Base-by-base conservation (phyloP, 176 grass and related monocot species). In the Rhipidocladum racemiflorum region DNA sequence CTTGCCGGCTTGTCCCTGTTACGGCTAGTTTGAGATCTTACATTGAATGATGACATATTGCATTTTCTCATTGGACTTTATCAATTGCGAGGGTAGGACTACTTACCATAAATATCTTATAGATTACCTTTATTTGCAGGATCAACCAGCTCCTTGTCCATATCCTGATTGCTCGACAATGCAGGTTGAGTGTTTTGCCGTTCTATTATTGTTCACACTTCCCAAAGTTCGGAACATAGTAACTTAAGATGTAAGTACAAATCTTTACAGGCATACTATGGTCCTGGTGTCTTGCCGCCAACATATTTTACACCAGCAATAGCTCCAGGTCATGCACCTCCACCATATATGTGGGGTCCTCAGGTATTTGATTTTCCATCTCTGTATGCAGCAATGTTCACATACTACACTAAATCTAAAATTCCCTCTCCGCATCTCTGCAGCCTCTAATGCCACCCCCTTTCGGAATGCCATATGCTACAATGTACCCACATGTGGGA, bases 101-200 rank as follows among this genome's bases (percentile, higher is more conserved):
- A 74, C 23, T 75, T 76, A 34, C 35, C n/a, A 13, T 74, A 77
- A 48, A 50, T 71, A 6, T 40, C 76, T 93, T 39, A 46, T 70
- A 1, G 4, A 7, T 81, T 81, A 68, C 57, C 66, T 68, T 15
- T 67, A 63, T 83, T 79, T 77, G 74, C 87, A 91, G 96, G 92
- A 93, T 27, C 87, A 89, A 85, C 88, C 85, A 77, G 49, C 85
- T 72, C 80, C 88, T 88, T 79, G 59, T 85, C 88, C 92, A 66
- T 98, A 95, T 88, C 92, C 92, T 70, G 95, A 98, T 87, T 98
- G 96, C 92, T 84, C 91, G 9, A 48, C 89, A 9, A 70, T 95
- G 86, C 96, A 98, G 91, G 96, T 98, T 70, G 18, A 65, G 23
- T 69, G 60, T 48, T 61, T 38, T 65, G 0, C 40, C n/a, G 49